Conservation (phyloP, 768 basidiomycete species). For the Mycena maculata region DNA sequence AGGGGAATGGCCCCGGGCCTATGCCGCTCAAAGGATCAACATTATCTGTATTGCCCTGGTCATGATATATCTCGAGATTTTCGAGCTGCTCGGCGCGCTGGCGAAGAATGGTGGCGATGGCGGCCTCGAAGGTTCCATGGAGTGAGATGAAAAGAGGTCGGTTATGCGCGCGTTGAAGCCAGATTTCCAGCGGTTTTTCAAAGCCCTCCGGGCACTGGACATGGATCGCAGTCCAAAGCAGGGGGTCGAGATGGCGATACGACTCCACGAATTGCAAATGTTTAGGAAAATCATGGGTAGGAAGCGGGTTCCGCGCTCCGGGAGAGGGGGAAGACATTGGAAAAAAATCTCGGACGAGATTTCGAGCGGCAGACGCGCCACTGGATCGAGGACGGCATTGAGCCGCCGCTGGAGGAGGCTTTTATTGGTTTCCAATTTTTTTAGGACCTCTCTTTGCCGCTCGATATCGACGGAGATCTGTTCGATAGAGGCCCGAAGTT, state of each 20-base stretch:
- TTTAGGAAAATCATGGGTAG: neutral
- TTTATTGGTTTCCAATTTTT: neutral
- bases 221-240: neutral
- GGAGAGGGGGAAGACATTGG: neutral
- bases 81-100: neutral
- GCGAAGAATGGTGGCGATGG: neutral
- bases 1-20: neutral
- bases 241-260: neutral
- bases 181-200: neutral
- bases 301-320: neutral
- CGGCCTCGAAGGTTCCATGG: neutral
- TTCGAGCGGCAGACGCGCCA: neutral
- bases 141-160: neutral
- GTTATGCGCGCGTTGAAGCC: neutral
- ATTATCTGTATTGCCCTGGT: too few species aligned
- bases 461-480: too few species aligned
- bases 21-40: too few species aligned
- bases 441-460: too few species aligned
- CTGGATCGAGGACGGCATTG: neutral
- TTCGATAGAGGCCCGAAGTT: too few species aligned
- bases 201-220: neutral
- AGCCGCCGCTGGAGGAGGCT: neutral
- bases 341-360: conserved; percentile 1
- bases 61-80: neutral
- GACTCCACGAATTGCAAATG: neutral